Evolutionary conservation across 108 stramenopile genomes (phyloP), one percentile per base, ranked within the genome.

Genomic region (Skeletonema tropicum): DNA sequence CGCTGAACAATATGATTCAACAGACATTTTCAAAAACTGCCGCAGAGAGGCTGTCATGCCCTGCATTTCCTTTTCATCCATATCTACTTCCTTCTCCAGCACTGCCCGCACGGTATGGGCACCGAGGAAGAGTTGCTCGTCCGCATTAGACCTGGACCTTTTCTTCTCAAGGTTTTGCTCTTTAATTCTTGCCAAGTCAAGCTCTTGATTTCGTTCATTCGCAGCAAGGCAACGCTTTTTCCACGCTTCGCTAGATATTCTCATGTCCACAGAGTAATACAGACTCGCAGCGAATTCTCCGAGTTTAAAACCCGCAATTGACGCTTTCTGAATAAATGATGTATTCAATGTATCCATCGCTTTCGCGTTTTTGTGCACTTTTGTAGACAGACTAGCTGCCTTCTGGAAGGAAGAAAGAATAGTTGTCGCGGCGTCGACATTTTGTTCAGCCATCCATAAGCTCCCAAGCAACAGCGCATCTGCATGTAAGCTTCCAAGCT

Each of bases 361-460:
- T 21, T 70, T 26, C 5, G 67, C 48, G 32, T 63, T 79, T 35
- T 78, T 66, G 39, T 82, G 66, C 12, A 81, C 57, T 13, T 62
- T 35, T 57, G 66, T 76, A 3, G 90, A 77, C 19, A 85, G 31
- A 17, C 62, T 46, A 17, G 83, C 74, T 58, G 91, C 91, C 41
- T 91, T 90, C 36, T 86, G 59, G 25, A 94, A 77, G 73, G 62
- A 81, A 6, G 90, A 83, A 10, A 93, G 80, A 64, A 94, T 85
- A 2, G 32, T 67, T 58, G 61, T 68, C 41, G 83, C 85, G 39
- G 89, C 70, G 38, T 93, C 92, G 12, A 90, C 80, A 67, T 87
- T 88, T 70, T 90, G 84, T 58, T 90, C 78, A 35, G 88, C 84
- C 52, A 93, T 86, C 93, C 92, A 94, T 17, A 71, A 48, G 11